These are phyloP conservation scores for Geranium incanum DNA, from an alignment of 441 rosid species.

Conservation along the genomic window DNA sequence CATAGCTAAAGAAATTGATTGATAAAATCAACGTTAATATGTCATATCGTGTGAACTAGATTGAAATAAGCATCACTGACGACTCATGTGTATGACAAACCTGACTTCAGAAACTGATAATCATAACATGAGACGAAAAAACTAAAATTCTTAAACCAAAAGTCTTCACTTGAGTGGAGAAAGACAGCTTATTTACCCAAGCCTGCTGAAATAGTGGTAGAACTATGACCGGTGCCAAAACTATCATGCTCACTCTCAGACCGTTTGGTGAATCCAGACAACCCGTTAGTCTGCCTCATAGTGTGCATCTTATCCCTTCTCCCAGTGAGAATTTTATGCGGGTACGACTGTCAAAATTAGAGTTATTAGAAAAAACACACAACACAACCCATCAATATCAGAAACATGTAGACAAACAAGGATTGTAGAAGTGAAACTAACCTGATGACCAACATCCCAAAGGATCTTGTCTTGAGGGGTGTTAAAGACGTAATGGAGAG, in stretches of 20 bases:
- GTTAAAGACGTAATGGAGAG: conserved; percentile 56
- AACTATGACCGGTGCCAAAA: conserved; percentile 67
- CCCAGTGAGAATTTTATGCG: conserved; percentile 71
- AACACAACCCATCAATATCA: not conserved
- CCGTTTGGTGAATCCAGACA: conserved; percentile 72
- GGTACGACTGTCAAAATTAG: conserved; percentile 44
- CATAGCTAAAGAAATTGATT: no score
- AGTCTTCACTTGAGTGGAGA: not conserved
- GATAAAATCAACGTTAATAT: no score
- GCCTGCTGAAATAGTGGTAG: conserved; percentile 76
- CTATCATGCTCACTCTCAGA: conserved; percentile 63
- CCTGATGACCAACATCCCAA: conserved; percentile 89
- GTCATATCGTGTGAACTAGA: no score
- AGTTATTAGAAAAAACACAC: not conserved
- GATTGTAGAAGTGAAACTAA: conserved; percentile 15
- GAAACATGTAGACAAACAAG: no score
- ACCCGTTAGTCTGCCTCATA: conserved; percentile 58
- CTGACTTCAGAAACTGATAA: no score
- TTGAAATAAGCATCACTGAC: no score
- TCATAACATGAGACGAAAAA: no score
- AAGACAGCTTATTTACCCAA: conserved; percentile 35
- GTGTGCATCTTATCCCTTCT: conserved; percentile 67
- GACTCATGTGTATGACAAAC: no score
- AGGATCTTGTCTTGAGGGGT: conserved; percentile 60
- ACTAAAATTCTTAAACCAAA: no score